phyloP scores from a whole-genome alignment of 2,329 filamentous ascomycete genomes.

The Ophiosphaerella narmari region DNA sequence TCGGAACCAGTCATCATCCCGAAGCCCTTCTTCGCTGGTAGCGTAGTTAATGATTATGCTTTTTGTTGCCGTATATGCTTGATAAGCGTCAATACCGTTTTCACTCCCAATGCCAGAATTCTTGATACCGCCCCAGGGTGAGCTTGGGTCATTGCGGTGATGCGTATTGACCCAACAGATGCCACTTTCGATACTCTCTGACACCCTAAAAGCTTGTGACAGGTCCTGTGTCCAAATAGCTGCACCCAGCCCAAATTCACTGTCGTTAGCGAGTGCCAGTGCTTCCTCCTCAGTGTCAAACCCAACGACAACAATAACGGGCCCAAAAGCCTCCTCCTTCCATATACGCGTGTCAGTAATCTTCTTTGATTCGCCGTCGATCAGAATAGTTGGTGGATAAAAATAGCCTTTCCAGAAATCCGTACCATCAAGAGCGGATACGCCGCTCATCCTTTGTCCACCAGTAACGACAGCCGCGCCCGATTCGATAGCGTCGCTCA shows the following conservation, averaged over 20 bases:
- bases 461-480: slow-evolving; percentile 53
- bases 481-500: slow-evolving; percentile 40
- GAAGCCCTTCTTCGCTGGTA: slow-evolving; percentile 55
- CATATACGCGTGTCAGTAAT: slow-evolving; percentile 46
- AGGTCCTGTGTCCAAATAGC: slow-evolving; percentile 58
- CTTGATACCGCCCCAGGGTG: slow-evolving; percentile 70
- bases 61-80: slow-evolving; percentile 58
- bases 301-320: slow-evolving; percentile 55
- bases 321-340: slow-evolving; percentile 58
- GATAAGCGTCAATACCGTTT: slow-evolving; percentile 64
- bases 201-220: slow-evolving; percentile 53
- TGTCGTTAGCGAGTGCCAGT: slow-evolving; percentile 55
- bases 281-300: slow-evolving; percentile 56
- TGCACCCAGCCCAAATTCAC: slow-evolving; percentile 56
- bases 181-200: slow-evolving; percentile 54
- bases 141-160: slow-evolving; percentile 73
- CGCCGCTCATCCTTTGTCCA: slow-evolving; percentile 55
- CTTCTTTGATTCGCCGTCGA: slow-evolving; percentile 30
- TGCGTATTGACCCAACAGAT: slow-evolving; percentile 60
- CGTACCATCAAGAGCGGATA: slow-evolving; percentile 56
- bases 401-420: slow-evolving; percentile 59
- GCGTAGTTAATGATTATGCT: slow-evolving; percentile 74
- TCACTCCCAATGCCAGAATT: slow-evolving; percentile 71
- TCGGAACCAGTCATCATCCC: slow-evolving; percentile 70
- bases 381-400: slow-evolving; percentile 53